Evolutionary conservation across 257 asterid species (phyloP), one percentile per base, ranked within the genome.

Genomic region (Penstemon barbatus): DNA sequence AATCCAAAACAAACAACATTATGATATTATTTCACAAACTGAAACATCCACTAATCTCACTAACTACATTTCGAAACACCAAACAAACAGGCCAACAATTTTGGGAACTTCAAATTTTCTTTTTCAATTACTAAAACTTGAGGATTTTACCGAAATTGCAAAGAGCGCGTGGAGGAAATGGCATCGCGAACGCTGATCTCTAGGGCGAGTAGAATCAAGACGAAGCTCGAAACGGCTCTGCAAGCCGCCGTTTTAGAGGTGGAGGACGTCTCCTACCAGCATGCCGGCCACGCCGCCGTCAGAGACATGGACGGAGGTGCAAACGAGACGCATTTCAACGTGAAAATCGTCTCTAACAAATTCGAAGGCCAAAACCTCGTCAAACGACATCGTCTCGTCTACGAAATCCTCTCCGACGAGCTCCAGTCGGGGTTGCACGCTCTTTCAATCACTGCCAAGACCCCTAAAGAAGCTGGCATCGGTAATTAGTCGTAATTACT

Each of bases 241-340:
- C 87, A 84, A 63, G 83, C 91, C 9, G 81, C 79, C 78, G 46
- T 79, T 11, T 68, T 93, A 69, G 95, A 90, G 75, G 85, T 90
- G 0, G 96, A 93, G 71, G 98, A 93, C 81, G 95, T 93, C 7
- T 93, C 98, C 36, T 71, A 88, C 78, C 94, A 88, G 82, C 98
- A 93, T 58, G 97, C 96, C 38, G 97, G 96, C 15, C 98, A 92
- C 84, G 90, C 86, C 59, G 97, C 95, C 63, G 86, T 93, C 19
- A 81, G 75, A 71, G 84, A 57, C 15, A 78, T 75, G 61, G 83
- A 80, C 4, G 85, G 73, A 61, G 92, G 82, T 62, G 79, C 87
- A 3, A 79, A 74, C 70, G 98, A 93, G 80, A 93, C 96, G 13
- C 97, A 93, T 71, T 93, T 90, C 80, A 90, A 86, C 68, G 83